Conservation (phyloP, 306 rosid genomes). For the Amphicarpaea edgeworthii region DNA sequence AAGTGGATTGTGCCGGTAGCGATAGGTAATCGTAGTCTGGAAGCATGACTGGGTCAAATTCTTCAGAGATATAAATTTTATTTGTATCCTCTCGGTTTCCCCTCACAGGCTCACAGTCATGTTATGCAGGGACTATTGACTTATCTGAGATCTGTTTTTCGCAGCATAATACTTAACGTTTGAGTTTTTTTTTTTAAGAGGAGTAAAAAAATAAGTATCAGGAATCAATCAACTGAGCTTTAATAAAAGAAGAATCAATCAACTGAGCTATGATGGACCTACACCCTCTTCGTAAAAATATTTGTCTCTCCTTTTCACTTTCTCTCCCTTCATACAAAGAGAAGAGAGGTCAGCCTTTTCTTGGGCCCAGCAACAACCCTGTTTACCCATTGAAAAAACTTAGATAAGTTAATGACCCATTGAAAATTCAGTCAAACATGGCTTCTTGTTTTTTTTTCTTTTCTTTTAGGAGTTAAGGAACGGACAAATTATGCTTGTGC, state of each 20-base stretch:
- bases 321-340: not conserved
- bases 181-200: not conserved
- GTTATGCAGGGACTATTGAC: not conserved
- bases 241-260: no score
- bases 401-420: not conserved
- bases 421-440: not conserved
- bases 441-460: not conserved
- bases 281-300: no score
- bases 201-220: no score
- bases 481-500: not conserved
- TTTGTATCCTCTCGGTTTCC: not conserved
- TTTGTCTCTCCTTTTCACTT: no score
- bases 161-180: not conserved
- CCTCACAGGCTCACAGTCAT: not conserved
- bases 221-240: no score
- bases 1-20: no score
- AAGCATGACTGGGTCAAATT: no score
- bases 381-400: not conserved
- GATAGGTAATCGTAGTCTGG: no score
- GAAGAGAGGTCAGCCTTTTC: not conserved
- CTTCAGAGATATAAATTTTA: no score
- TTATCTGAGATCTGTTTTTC: not conserved
- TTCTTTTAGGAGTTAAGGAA: not conserved
- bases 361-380: not conserved
- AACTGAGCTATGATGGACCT: no score